Conservation (phyloP, 73 alveolate genomes). For the Paramecium pentaurelia region DNA sequence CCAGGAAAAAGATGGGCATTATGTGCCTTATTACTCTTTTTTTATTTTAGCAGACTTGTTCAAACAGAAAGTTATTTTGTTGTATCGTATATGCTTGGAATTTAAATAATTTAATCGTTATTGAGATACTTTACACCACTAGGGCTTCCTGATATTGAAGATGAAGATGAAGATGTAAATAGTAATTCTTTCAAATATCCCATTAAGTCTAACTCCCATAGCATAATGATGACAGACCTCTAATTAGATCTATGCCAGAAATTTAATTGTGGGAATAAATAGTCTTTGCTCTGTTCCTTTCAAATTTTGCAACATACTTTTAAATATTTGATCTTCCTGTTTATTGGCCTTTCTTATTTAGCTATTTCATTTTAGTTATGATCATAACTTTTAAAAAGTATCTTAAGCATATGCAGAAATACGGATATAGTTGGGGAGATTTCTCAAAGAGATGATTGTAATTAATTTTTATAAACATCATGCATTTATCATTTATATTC, state of each 20-base stretch:
- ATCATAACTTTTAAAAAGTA: not conserved
- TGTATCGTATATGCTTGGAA: not conserved
- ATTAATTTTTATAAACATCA: not conserved
- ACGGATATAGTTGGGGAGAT: constrained; percentile 40
- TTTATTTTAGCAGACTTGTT: not conserved
- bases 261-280: not conserved
- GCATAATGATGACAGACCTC: constrained; percentile 35
- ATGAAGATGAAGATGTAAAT: constrained; percentile 19
- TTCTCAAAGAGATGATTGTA: constrained; percentile 19
- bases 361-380: not conserved
- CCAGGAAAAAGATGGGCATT: not conserved
- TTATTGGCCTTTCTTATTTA: constrained; percentile 29
- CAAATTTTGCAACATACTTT: not conserved
- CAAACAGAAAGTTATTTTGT: not conserved
- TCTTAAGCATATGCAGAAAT: constrained; percentile 35
- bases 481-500: not conserved
- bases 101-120: not conserved
- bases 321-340: constrained; percentile 15
- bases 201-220: not conserved
- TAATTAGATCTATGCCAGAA: constrained; percentile 35
- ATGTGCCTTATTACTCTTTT: not conserved
- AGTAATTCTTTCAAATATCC: not conserved
- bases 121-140: not conserved
- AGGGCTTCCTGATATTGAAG: constrained; percentile 44
- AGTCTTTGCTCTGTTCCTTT: not conserved